Conservation (phyloP, 305 asterid species). For the Ajuga reptans region DNA sequence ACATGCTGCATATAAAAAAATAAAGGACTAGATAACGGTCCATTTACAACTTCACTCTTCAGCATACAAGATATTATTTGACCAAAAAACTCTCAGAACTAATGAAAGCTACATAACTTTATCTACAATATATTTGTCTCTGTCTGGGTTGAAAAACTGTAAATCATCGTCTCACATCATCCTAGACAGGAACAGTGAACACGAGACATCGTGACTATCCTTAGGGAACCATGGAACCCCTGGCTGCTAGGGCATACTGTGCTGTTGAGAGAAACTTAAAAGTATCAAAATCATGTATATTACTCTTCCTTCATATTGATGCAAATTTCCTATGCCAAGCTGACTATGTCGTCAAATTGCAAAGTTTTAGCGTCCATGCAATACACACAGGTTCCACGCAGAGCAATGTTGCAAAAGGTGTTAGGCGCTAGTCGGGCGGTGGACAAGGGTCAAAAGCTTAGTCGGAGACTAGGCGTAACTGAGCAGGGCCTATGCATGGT, state of each 20-base stretch:
- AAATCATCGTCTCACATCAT: not conserved
- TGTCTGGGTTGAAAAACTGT: not conserved
- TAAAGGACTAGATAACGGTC: not conserved
- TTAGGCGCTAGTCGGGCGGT: no score
- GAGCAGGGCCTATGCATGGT: no score
- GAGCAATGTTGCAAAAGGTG: no score
- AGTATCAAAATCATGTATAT: not conserved
- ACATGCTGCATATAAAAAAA: not conserved
- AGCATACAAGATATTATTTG: not conserved
- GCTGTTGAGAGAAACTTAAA: not conserved
- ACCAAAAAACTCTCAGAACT: not conserved
- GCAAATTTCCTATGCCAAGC: not conserved
- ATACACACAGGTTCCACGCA: not conserved
- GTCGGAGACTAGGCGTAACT: no score
- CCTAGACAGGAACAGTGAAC: not conserved
- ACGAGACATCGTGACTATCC: not conserved
- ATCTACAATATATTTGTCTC: not conserved
- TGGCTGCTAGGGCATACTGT: not conserved
- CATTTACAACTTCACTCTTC: not conserved
- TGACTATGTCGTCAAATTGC: not conserved
- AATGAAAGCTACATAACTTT: not conserved
- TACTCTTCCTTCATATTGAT: not conserved
- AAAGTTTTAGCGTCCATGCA: not conserved
- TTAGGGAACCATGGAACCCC: not conserved
- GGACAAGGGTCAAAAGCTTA: no score